Evolutionary conservation across 768 basidiomycete species (phyloP).

Genomic region (Pilatotrama ljubarskyi): DNA sequence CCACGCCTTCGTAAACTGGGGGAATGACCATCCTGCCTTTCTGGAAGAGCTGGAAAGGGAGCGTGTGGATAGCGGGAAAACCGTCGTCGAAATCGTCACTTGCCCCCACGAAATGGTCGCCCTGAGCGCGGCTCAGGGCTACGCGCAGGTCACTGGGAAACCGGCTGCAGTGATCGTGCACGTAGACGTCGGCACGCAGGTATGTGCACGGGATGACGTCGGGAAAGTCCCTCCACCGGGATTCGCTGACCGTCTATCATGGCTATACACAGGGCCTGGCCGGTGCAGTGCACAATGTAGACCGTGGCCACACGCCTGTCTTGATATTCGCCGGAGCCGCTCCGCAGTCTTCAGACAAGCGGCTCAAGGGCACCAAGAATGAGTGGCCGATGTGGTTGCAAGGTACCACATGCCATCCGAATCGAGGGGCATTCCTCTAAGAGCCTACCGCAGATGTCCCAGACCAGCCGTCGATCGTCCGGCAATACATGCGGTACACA

Average conservation of each 20-base stretch:
- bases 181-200: constrained; percentile 72
- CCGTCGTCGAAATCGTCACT: constrained; percentile 55
- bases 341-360: constrained; percentile 54
- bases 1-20: constrained; percentile 75
- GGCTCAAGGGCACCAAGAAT: constrained; percentile 63
- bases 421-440: neutral
- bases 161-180: constrained; percentile 76
- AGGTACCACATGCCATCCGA: constrained; percentile 38
- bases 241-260: neutral
- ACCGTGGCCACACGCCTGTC: constrained; percentile 60
- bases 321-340: constrained; percentile 75
- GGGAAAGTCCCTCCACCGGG: no score
- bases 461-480: constrained; percentile 68
- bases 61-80: constrained; percentile 40
- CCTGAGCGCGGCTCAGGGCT: constrained; percentile 70
- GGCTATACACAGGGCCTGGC: constrained; percentile 54
- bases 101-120: constrained; percentile 82
- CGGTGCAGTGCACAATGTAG: constrained; percentile 73
- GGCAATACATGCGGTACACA: constrained; percentile 74
- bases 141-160: constrained; percentile 61
- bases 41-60: constrained; percentile 69
- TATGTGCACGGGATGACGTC: constrained; percentile 23
- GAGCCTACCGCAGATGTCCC: constrained; percentile 49
- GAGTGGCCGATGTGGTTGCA: constrained; percentile 78
- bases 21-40: constrained; percentile 74